These are phyloP conservation scores for Sporopachydermia cereana DNA, from an alignment of 1,139 yeast species.

Conservation along the genomic window DNA sequence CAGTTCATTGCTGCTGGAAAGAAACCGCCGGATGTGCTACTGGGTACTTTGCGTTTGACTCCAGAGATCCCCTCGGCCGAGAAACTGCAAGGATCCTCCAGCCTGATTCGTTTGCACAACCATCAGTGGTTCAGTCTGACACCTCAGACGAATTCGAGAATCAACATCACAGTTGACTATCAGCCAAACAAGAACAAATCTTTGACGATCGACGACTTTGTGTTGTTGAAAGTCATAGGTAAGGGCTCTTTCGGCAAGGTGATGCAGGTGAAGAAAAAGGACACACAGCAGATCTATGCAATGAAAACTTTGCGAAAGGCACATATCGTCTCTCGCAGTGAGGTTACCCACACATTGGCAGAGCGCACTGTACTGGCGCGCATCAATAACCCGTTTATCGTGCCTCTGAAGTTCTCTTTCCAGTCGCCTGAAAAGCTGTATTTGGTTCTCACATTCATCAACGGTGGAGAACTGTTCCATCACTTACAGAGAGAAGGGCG, in stretches of 20 bases:
- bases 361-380: slow-evolving; percentile 92
- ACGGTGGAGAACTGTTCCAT: slow-evolving; percentile 95
- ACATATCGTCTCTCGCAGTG: slow-evolving; percentile 86
- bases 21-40: slow-evolving; percentile 25
- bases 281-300: slow-evolving; percentile 89
- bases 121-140: slow-evolving; percentile 34
- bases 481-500: slow-evolving; percentile 88
- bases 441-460: slow-evolving; percentile 81
- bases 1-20: slow-evolving; percentile 4
- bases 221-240: slow-evolving; percentile 86
- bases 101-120: slow-evolving; percentile 26
- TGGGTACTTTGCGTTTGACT: slow-evolving; percentile 25
- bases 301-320: slow-evolving; percentile 87
- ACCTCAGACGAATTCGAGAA: slow-evolving; percentile 20
- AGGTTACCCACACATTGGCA: slow-evolving; percentile 91
- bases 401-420: slow-evolving; percentile 91
- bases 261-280: slow-evolving; percentile 94
- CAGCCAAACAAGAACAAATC: slow-evolving; percentile 63
- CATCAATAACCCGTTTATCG: slow-evolving; percentile 92
- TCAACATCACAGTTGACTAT: slow-evolving; percentile 66
- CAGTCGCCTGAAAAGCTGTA: slow-evolving; percentile 93
- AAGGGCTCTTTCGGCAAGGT: slow-evolving; percentile 98
- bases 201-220: slow-evolving; percentile 82
- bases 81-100: slow-evolving; percentile 10
- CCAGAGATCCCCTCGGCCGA: slow-evolving; percentile 17